Evolutionary conservation across 768 basidiomycete species (phyloP).

Genomic region (Amanita polypyramis): DNA sequence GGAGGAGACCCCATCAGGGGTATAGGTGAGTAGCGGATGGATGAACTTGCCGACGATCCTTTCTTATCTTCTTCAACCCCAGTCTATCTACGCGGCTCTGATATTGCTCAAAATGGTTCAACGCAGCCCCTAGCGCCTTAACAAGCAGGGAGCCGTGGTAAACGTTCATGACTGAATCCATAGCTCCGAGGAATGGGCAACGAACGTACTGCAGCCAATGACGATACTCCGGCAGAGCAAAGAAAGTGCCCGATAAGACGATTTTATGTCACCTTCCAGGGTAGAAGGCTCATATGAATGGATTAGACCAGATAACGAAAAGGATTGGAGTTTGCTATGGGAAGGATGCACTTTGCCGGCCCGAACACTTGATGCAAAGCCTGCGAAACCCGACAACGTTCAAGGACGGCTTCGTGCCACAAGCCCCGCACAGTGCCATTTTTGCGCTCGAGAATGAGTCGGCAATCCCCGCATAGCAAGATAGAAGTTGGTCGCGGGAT

Average conservation of each 20-base stretch:
- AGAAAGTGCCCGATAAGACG: not conserved
- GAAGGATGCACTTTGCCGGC: not conserved
- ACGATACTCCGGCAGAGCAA: not conserved
- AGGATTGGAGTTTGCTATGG: not conserved
- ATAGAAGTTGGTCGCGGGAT: not conserved
- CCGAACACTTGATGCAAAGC: not conserved
- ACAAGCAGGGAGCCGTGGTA: not conserved
- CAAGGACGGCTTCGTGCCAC: not conserved
- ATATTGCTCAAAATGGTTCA: not conserved
- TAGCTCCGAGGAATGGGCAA: not conserved
- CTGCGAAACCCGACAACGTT: not conserved
- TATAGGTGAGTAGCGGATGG: not conserved
- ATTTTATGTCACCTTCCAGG: not conserved
- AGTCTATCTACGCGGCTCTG: not conserved
- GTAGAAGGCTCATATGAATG: not conserved
- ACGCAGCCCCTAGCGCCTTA: not conserved
- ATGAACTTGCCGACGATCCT: constrained; percentile 2
- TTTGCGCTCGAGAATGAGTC: not conserved
- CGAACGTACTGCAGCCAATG: not conserved
- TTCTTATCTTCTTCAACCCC: not conserved
- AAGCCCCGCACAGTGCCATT: not conserved
- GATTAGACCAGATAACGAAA: constrained; percentile 1
- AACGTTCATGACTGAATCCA: not conserved
- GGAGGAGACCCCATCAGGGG: not conserved
- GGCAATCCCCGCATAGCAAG: not conserved